Conservation (phyloP, 306 rosid genomes). For the Pterocarpus macrocarpus region DNA sequence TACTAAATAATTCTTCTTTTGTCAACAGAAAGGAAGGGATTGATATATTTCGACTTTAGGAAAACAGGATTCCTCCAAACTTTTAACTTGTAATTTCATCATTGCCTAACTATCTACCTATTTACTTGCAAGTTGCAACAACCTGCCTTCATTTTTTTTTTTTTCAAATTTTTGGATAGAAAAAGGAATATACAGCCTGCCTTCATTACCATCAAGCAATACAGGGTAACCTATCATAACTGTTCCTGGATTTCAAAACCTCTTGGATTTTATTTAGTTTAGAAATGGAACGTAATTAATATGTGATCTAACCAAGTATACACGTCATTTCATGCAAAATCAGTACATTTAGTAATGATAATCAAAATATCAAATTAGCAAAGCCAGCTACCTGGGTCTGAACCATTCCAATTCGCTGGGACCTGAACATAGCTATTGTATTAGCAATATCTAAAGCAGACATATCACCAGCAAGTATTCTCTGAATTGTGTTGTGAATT, state of each 20-base stretch:
- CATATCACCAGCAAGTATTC: constrained; percentile 90
- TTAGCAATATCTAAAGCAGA: constrained; percentile 80
- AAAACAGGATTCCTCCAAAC: constrained; percentile 15
- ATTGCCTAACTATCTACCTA: constrained; percentile 24
- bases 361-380: constrained; percentile 29
- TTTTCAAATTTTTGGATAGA: too few species aligned
- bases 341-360: constrained; percentile 25
- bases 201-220: constrained; percentile 27
- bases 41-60: constrained; percentile 7
- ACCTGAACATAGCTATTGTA: constrained; percentile 78
- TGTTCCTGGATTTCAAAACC: constrained; percentile 26
- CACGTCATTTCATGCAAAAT: constrained; percentile 29
- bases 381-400: constrained; percentile 77
- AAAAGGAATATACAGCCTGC: background rate
- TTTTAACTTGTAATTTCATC: constrained; percentile 16
- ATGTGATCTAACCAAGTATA: constrained; percentile 5
- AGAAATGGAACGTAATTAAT: constrained; percentile 31
- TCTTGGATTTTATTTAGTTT: constrained; percentile 13
- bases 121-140: constrained; percentile 17
- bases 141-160: background rate
- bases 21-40: constrained; percentile 3
- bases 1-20: constrained; percentile 1
- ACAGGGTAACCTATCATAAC: constrained; percentile 10
- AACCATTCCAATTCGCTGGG: constrained; percentile 97
- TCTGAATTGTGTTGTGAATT: constrained; percentile 89